Base-by-base conservation (phyloP, 768 basidiomycete genomes). In the Termitomyces sp. region DNA sequence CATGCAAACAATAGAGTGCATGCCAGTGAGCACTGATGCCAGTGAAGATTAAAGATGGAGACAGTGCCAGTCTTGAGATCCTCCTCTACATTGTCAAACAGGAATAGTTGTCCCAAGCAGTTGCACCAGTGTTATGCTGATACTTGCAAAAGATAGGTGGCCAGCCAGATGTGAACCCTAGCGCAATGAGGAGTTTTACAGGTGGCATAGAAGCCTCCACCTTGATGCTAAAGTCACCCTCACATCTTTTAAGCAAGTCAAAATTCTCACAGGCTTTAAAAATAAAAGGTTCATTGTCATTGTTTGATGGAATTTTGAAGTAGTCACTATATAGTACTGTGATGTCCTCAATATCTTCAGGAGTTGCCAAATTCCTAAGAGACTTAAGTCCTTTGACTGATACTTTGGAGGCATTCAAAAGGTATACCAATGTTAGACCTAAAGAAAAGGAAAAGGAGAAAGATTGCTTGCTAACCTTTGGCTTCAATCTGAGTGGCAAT, bases 21-120 rank as follows among this genome's bases (percentile, higher is more conserved):
- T 34, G 3, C 67, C 66, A 5, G 63, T 64, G 0, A 65, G 21
- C n/a, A n/a, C 49, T 69, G 68, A 41, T 72, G 70, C 68, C 69
- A 71, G 19, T 66, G 67, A 8, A 1, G 66, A 41, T 37, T 37
- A 27, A 21, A 43, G 6, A 28, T 17, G 44, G 28, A 52, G 16
- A 27, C 17, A n/a, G 5, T 49, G 39, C 2, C 27, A 16, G 21
- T 12, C 47, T 46, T 14, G 1, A 19, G 27, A 9, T 25, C 5
- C 5, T 48, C 39, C 3, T 28, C 27, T 28, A 30, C 17, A 14
- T 54, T 28, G n/a, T 41, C 52, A 3, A 54, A 32, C 1, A 34
- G 3, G 0, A 12, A 3, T 48, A 44, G 5, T 60, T 16, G 19
- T 62, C 55, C 67, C 68, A 70, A 0, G 62, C 40, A 14, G 58